Base-by-base conservation (phyloP, 768 basidiomycete species). In the Cyclocybe cylindracea region DNA sequence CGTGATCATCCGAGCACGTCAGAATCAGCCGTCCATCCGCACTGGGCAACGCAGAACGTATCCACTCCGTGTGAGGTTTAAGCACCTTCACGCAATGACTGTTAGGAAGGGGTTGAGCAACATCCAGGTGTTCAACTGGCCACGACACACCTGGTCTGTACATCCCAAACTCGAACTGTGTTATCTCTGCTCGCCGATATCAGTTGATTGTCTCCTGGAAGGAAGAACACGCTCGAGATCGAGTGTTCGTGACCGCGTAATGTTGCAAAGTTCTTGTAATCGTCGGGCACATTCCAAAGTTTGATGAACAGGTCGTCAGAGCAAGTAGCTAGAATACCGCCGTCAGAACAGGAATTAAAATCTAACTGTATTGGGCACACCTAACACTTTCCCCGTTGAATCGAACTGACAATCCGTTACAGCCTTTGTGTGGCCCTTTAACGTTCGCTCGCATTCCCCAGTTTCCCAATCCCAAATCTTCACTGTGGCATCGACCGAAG, bases 401-500 rank as follows among this genome's bases (percentile, higher is more conserved):
- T 95, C 91, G 64, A 88, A 96, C 66, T 94, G 89, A 48, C 90
- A 84, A 70, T 94, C 94, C 66, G 83, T 84, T 29, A 95, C 86
- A 14, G 87, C 83, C 66, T 90, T 91, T 33, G 94, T 95, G 73
- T 96, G 94, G 6, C 93, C 91, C 69, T 94, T 95, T 52, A 95
- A 69, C 8, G 94, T 95, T 57, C 91, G 73, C 69, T 96, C 94
- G 66, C 94, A 89, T 60, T 95, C 93, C 38, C 94, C 94, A 31
- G 89, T 88, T 67, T 96, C 94, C 93, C 93, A 96, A 61, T 96
- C 94, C 93, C 94, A 95, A 42, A 95, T 85, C 76, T 95, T 95
- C 59, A 95, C 80, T 1, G 86, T 94, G 45, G 91, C 79, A 64
- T 96, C 94, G 64, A 93, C 92, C 59, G 90, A 92, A 10, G 91